phyloP scores from a whole-genome alignment of 164 flowering plant genomes.

The Berberis thunbergii region DNA sequence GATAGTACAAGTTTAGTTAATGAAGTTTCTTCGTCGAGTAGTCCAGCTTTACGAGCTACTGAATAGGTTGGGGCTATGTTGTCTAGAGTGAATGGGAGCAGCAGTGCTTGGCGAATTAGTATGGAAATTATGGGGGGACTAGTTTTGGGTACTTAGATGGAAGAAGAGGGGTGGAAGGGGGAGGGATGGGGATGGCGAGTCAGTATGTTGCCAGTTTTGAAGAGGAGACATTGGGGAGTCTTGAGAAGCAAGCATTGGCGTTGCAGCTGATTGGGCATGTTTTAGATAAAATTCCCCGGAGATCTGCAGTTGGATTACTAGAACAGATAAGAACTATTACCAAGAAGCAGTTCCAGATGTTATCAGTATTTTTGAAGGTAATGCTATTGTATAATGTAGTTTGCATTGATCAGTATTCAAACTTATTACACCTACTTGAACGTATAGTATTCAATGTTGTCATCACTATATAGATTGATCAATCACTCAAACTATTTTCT shows the following conservation, averaged over 20 bases:
- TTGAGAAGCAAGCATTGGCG: conserved; percentile 74
- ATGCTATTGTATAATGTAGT: not conserved
- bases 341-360: conserved; percentile 60
- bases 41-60: conserved; percentile 15
- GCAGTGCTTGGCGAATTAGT: conserved; percentile 13
- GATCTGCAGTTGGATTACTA: conserved; percentile 26
- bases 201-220: conserved; percentile 55
- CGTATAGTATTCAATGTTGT: too few species aligned
- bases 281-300: conserved; percentile 40
- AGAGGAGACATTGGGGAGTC: conserved; percentile 63
- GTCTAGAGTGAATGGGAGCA: conserved; percentile 11
- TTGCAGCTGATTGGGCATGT: conserved; percentile 56
- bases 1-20: conserved; percentile 36
- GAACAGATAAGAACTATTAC: conserved; percentile 58
- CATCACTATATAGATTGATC: too few species aligned
- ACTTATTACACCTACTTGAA: too few species aligned
- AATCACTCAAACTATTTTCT: too few species aligned
- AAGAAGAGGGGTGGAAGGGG: conserved; percentile 25
- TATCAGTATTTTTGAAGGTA: conserved; percentile 58
- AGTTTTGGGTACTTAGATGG: conserved; percentile 7
- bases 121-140: conserved; percentile 32
- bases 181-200: conserved; percentile 22
- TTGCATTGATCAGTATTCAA: too few species aligned
- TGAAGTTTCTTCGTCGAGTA: conserved; percentile 40
- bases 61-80: conserved; percentile 28